Percentiles rank a stretch among this genome's conserved stretches.
phyloP scores from a whole-genome alignment of 1,284 basidiomycete species.

The Spongispora temasekensis region DNA sequence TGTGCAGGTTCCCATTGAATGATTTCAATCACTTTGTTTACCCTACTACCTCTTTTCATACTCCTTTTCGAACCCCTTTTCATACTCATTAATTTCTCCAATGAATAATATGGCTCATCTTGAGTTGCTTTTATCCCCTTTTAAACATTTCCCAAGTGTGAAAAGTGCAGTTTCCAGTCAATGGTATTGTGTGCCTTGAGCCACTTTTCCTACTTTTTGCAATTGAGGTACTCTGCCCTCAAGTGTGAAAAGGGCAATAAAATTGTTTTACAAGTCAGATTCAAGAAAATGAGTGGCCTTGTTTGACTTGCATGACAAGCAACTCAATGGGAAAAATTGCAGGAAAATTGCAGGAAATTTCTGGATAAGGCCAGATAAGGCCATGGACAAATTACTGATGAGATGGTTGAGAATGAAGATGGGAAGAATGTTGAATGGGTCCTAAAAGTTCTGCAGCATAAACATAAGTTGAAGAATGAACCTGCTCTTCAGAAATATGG shows the following conservation, averaged over 20 bases:
- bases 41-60: background rate
- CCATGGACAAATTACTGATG: background rate
- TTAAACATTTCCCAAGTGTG: background rate
- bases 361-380: background rate
- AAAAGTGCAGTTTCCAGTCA: background rate
- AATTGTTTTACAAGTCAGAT: background rate
- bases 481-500: too few relatives aligned
- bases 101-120: background rate
- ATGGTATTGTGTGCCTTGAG: background rate
- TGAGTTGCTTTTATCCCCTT: background rate
- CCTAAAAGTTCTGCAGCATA: too few relatives aligned
- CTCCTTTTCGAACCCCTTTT: background rate
- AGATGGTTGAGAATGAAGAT: background rate
- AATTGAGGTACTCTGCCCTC: too few relatives aligned
- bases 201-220: background rate
- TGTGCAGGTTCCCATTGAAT: too few relatives aligned
- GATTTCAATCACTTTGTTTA: too few relatives aligned
- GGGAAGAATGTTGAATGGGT: background rate
- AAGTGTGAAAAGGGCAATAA: background rate
- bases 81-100: background rate
- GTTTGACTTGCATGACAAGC: background rate
- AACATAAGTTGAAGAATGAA: too few relatives aligned
- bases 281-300: slow-evolving; percentile 1
- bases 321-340: background rate
- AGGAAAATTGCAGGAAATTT: background rate